Evolutionary conservation across 768 basidiomycete species (phyloP), one percentile per base, ranked within the genome.

Genomic region (Nevesoporus exiguus): DNA sequence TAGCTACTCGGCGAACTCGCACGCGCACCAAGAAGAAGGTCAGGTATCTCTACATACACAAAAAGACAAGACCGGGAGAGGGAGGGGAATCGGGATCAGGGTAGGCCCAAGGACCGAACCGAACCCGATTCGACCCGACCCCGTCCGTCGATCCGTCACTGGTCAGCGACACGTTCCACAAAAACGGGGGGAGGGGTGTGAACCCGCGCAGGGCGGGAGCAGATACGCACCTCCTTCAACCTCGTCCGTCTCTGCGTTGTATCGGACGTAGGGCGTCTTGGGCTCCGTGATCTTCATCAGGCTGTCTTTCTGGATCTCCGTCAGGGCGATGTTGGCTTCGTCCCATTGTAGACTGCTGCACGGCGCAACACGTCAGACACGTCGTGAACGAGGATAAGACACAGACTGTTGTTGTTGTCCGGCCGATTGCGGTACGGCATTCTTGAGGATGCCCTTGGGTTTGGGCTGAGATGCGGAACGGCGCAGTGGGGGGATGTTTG

Each of bases 281-380:
- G 94, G 94, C 66, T 98, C 94, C 3, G 91, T 93, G 66, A 98
- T 98, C 82, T 97, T 98, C 94, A 97, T 98, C 66, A 93, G 76
- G 59, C 91, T 94, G 65, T 96, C 93, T 72, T 96, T 96, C 78
- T 89, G 84, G 60, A 93, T 85, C 72, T 98, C 94, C 1, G 94
- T 97, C 64, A 90, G 71, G 24, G 91, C 90, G 33, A 98, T 78
- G 67, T 97, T 98, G 68, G 84, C 90, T 65, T 98, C 94, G 66
- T 98, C 95, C 94, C 94, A 98, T 66, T 91, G 90, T 64, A 97
- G 66, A 62, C 86, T 94, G 60, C 80, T 78, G 50, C 8, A 55
- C 0, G 34, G 42, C 27, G 39, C 30, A 8, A 24, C 2, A 24
- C 6, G 21, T 59, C 19, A 56, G 49, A 40, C 37, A 9, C 46